Conservation (phyloP, 2,329 filamentous ascomycete genomes). For the Tolypocladium sp. region DNA sequence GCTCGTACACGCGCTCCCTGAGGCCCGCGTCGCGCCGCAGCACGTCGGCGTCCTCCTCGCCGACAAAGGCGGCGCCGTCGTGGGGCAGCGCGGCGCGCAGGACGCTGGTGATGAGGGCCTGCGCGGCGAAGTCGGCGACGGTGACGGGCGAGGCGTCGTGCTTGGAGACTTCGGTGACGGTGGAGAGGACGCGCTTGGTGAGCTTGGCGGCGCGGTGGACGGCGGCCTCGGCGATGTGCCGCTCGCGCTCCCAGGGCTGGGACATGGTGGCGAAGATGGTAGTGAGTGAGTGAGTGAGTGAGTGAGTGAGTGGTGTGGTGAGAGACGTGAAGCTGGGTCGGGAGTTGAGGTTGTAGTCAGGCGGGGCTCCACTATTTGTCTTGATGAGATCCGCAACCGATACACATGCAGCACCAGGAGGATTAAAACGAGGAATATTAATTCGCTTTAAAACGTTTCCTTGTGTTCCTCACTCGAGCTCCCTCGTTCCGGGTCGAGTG, state of each 20-base stretch:
- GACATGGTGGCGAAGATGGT: background rate
- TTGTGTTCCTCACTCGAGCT: background rate
- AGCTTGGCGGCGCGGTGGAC: slow-evolving; percentile 47
- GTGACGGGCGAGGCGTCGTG: slow-evolving; percentile 52
- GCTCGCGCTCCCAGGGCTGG: slow-evolving; percentile 16
- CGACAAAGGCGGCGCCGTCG: slow-evolving; percentile 43
- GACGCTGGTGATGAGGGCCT: slow-evolving; percentile 50
- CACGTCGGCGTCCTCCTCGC: slow-evolving; percentile 48
- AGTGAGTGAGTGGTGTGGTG: background rate
- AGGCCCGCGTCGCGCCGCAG: slow-evolving; percentile 39
- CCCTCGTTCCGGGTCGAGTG: no score
- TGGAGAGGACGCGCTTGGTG: slow-evolving; percentile 37
- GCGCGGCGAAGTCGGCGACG: slow-evolving; percentile 54
- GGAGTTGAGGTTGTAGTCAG: background rate
- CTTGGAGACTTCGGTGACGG: slow-evolving; percentile 43
- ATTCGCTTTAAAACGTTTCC: background rate
- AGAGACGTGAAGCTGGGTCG: background rate
- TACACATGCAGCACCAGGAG: no score
- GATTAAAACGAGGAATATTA: no score
- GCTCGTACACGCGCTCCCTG: slow-evolving; percentile 43
- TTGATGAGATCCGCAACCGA: background rate
- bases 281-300: background rate
- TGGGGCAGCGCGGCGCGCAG: slow-evolving; percentile 43
- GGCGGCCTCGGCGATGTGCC: slow-evolving; percentile 28
- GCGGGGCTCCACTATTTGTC: background rate